These are phyloP conservation scores for Berberis thunbergii DNA, from an alignment of 164 flowering plant genomes.

Conservation along the genomic window DNA sequence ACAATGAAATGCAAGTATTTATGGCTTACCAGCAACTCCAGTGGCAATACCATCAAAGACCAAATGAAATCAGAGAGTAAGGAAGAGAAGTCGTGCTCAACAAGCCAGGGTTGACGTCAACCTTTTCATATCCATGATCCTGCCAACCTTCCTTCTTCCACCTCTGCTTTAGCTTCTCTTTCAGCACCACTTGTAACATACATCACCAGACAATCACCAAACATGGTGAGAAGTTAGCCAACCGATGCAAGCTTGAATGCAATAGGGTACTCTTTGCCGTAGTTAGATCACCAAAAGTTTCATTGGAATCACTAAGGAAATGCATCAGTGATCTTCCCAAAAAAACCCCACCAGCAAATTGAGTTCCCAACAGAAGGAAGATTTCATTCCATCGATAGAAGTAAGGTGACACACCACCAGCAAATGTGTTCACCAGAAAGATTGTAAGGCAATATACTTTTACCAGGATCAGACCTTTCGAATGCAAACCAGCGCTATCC, in stretches of 20 bases:
- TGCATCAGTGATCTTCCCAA: slow-evolving; percentile 73
- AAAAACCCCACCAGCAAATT: slow-evolving; percentile 83
- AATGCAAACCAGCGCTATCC: slow-evolving; percentile 17
- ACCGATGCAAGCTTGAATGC: slow-evolving; percentile 67
- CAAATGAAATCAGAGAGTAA: slow-evolving; percentile 74
- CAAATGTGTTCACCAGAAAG: slow-evolving; percentile 54
- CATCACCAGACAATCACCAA: slow-evolving; percentile 45
- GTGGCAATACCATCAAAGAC: slow-evolving; percentile 83
- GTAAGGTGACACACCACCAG: slow-evolving; percentile 72
- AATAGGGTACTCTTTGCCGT: slow-evolving; percentile 47
- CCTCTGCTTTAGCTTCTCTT: slow-evolving; percentile 23
- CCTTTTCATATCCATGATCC: not conserved
- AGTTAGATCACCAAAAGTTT: slow-evolving; percentile 40
- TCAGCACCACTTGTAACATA: slow-evolving; percentile 12
- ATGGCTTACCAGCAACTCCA: slow-evolving; percentile 60
- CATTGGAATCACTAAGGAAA: slow-evolving; percentile 64
- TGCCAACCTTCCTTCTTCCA: slow-evolving; percentile 20
- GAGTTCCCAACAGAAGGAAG: slow-evolving; percentile 65
- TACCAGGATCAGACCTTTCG: slow-evolving; percentile 41
- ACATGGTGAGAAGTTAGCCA: slow-evolving; percentile 75
- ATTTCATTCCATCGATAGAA: slow-evolving; percentile 71
- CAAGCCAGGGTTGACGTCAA: slow-evolving; percentile 23
- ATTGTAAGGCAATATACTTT: slow-evolving; percentile 70
- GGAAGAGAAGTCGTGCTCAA: slow-evolving; percentile 53
- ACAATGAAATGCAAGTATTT: not conserved